A percentile compares a stretch with the other conserved stretches of the same genome.
These are phyloP conservation scores for Phialemonium atrogriseum DNA, from an alignment of 2,329 filamentous ascomycete species.

Conservation along the genomic window DNA sequence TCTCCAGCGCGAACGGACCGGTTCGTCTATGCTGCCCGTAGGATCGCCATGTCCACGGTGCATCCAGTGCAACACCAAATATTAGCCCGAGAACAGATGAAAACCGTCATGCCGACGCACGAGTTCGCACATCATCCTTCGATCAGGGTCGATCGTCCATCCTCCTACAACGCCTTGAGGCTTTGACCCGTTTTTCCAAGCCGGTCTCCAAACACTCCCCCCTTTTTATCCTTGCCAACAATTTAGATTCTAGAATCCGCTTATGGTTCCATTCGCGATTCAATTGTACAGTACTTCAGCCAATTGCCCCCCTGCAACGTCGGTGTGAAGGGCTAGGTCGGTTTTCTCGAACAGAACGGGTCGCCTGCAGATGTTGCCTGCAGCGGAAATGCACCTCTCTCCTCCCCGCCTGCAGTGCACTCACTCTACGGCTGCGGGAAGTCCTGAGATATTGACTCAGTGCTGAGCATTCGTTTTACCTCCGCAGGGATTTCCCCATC, in stretches of 20 bases:
- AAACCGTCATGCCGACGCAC: neutral
- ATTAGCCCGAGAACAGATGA: neutral
- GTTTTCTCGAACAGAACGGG: neutral
- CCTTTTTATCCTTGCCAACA: neutral
- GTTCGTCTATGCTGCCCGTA: conserved; percentile 1
- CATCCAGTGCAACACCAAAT: neutral
- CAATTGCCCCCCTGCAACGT: neutral
- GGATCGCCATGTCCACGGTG: neutral
- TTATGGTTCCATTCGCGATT: neutral
- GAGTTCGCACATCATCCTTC: neutral
- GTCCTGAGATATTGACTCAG: too few species aligned
- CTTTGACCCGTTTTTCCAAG: neutral
- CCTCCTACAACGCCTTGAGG: too few species aligned
- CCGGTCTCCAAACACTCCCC: neutral
- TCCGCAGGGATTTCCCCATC: too few species aligned
- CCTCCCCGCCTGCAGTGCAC: neutral
- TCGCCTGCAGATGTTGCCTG: conserved; percentile 3
- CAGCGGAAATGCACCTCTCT: conserved; percentile 1
- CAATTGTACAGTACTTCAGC: neutral
- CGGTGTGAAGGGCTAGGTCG: too few species aligned
- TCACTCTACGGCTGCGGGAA: too few species aligned
- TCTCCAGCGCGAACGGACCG: conserved; percentile 1
- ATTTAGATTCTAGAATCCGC: neutral
- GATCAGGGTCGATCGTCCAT: too few species aligned
- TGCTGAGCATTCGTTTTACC: too few species aligned